Base-by-base conservation (phyloP, 768 basidiomycete genomes). In the Tremella yokohamensis region DNA sequence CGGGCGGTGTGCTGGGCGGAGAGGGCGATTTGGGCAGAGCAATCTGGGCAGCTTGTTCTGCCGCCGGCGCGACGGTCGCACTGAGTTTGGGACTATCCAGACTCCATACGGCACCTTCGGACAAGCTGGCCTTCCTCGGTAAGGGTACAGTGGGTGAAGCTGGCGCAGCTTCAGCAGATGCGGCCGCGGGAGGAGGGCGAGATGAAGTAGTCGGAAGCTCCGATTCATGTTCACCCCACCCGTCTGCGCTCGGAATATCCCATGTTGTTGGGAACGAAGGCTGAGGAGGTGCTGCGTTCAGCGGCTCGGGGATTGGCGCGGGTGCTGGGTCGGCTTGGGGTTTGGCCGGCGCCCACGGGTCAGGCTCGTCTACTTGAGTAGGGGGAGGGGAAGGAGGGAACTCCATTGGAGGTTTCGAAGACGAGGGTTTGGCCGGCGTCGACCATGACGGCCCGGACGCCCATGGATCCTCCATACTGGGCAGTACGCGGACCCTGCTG, bases 401-500 rank as follows among this genome's bases (percentile, higher is more conserved):
- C 15, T 2, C n/a, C 25, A 26, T 49, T 7, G 51, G 20, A 19
- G 13, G 45, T 13, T 9, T 40, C 15, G 13, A 16, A 24, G 54
- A 19, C 52, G 52, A 16, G 29, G 37, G 24, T 18, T 45, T 19
- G 38, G n/a, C 24, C 8, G 54, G 47, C 2, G 60, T 42, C 2
- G 64, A 56, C n/a, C 61, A 44, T 57, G 61, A 57, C 49, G 65
- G 61, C 11, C 55, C 55, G 15, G 65, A 52, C 40, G 70, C 64
- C 70, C 70, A 72, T 49, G 70, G 70, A 39, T 72, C 70, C 40
- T 72, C 70, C 65, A 60, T 60, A 15, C n/a, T 42, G 39, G 18
- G 39, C n/a, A n/a, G n/a, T n/a, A n/a, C n/a, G n/a, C n/a, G 29
- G 29, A 6, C 29, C 29, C 29, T 34, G 6, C 29, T 34, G 29